These are phyloP conservation scores for Botrytis aclada DNA, from an alignment of 2,329 filamentous ascomycete genomes.

Conservation along the genomic window DNA sequence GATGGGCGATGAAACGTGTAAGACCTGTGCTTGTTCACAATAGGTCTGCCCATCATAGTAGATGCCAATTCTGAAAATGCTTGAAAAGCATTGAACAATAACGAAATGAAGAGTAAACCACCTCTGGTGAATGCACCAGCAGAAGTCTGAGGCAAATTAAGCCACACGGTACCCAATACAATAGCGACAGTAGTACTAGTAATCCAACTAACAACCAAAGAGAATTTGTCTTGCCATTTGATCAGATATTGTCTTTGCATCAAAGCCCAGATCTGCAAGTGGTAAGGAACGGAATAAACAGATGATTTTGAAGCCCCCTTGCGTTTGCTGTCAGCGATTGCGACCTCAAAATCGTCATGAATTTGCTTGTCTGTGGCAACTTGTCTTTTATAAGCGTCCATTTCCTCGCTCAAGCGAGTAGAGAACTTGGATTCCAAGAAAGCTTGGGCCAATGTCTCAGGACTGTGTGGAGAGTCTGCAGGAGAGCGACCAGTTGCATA, in stretches of 20 bases:
- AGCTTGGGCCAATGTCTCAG: conserved; percentile 64
- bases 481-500: conserved; percentile 66
- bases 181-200: conserved; percentile 72
- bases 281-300: conserved; percentile 80
- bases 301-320: conserved; percentile 67
- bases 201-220: conserved; percentile 70
- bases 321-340: conserved; percentile 76
- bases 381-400: conserved; percentile 63
- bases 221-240: conserved; percentile 82
- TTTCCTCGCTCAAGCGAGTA: conserved; percentile 58
- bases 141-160: conserved; percentile 62
- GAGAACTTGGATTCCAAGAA: conserved; percentile 65
- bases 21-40: conserved; percentile 80
- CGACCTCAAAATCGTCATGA: conserved; percentile 72
- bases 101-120: conserved; percentile 74
- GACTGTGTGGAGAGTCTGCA: conserved; percentile 64
- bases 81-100: conserved; percentile 85
- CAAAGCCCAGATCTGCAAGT: conserved; percentile 77
- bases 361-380: conserved; percentile 63
- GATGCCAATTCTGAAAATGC: conserved; percentile 74
- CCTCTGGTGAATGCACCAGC: conserved; percentile 75
- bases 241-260: conserved; percentile 82
- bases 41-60: conserved; percentile 72
- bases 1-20: conserved; percentile 82
- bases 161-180: conserved; percentile 75